Evolutionary conservation across 257 asterid species (phyloP).

Genomic region (Fraxinus pennsylvanica): DNA sequence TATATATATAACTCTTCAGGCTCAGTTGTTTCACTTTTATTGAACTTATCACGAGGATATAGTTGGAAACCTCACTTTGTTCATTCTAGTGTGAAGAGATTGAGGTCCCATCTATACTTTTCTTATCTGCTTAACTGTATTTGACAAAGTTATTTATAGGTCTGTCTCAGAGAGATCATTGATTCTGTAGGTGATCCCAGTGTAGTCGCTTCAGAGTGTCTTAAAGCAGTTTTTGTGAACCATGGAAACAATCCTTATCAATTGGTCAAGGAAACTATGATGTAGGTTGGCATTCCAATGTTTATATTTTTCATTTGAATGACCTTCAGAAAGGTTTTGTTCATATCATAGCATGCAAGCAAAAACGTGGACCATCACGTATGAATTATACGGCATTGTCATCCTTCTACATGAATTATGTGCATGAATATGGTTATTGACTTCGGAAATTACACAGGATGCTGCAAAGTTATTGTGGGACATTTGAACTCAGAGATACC

Average conservation of each 20-base stretch:
- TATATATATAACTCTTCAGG: not conserved
- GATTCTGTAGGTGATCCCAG: conserved; percentile 41
- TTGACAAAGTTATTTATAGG: not conserved
- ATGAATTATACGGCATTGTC: not conserved
- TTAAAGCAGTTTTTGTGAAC: conserved; percentile 44
- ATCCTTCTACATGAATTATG: conserved; percentile 16
- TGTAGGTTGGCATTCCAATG: conserved; percentile 39
- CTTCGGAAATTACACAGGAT: conserved; percentile 37
- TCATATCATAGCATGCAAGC: conserved; percentile 20
- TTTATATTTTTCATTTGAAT: conserved; percentile 12
- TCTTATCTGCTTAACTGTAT: not conserved
- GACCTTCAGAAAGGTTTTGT: not conserved
- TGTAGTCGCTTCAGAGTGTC: conserved; percentile 33
- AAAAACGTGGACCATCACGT: not conserved
- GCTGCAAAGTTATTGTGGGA: conserved; percentile 41
- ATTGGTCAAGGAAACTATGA: conserved; percentile 54
- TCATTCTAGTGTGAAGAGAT: not conserved
- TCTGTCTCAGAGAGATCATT: conserved; percentile 6
- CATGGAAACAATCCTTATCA: conserved; percentile 44
- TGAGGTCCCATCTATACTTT: not conserved
- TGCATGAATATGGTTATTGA: conserved; percentile 21
- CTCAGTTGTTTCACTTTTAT: not conserved
- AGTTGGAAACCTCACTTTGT: not conserved
- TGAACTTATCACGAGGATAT: not conserved
- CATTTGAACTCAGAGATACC: conserved; percentile 45